Evolutionary conservation across 2,329 filamentous ascomycete genomes (phyloP), one percentile per base, ranked within the genome.

Genomic region (Diaporthe capsici): DNA sequence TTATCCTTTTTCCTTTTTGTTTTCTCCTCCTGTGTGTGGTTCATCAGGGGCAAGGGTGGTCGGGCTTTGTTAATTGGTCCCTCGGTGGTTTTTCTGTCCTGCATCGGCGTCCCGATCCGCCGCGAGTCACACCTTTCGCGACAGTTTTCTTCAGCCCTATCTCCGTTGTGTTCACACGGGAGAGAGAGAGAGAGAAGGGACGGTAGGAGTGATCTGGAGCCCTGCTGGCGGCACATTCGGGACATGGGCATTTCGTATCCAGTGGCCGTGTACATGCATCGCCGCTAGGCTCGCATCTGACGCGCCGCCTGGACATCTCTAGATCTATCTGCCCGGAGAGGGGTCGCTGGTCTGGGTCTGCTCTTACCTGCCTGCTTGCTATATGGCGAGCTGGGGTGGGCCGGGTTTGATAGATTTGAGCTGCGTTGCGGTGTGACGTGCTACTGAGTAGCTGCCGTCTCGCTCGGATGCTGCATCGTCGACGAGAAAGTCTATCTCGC

Each of bases 131-230:
- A 39, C 7, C 22, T 51, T 37, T 37, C 47, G 63, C 63, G 25
- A 67, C 42, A 67, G 20, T 37, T 63, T 63, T 65, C 61, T 49
- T 68, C 63, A 68, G 63, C 63, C 63, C 63, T 68, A 68, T 53
- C 12, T 37, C 12, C n/a, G 31, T 25, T 25, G 22, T 20, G 22
- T 39, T 22, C 20, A 57, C 13, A 28, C 34, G 25, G 31, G 31
- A 34, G 42, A 4, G 25, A 34, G 42, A 4, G 25, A 34, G 12
- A n/a, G 17, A 2, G 25, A 49, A 34, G 25, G 5, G 25, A 49
- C 13, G 39, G 25, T 31, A n/a, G 34, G n/a, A 34, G 28, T 34
- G 44, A 9, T n/a, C 61, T 9, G 44, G 63, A 67, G 28, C 20
- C 31, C 63, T 67, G 42, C 22, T 42, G 58, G 9, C 20, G 25